These are phyloP conservation scores for Pestalotiopsis sp. DNA, from an alignment of 2,329 filamentous ascomycete genomes.

Conservation along the genomic window DNA sequence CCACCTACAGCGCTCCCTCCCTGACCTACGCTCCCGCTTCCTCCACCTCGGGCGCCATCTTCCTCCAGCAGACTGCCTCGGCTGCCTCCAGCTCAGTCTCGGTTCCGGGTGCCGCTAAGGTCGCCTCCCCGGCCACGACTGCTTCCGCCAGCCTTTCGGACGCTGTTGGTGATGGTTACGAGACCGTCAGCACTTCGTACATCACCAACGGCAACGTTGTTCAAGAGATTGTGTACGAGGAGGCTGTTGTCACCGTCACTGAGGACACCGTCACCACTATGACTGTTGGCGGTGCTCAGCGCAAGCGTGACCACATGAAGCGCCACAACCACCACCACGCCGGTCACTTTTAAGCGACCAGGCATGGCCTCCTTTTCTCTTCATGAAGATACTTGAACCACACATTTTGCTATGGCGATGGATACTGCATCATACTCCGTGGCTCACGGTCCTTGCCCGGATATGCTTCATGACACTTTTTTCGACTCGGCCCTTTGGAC, in stretches of 20 bases:
- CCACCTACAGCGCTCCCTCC: slow-evolving; percentile 25
- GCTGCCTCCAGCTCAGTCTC: slow-evolving; percentile 17
- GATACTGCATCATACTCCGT: slow-evolving; percentile 9
- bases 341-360: background rate
- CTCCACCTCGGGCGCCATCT: slow-evolving; percentile 28
- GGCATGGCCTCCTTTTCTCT: slow-evolving; percentile 4
- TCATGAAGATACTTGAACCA: slow-evolving; percentile 13
- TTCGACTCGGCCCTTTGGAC: background rate
- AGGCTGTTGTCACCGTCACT: slow-evolving; percentile 57
- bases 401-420: slow-evolving; percentile 4
- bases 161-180: slow-evolving; percentile 33
- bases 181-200: slow-evolving; percentile 54
- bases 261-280: slow-evolving; percentile 42
- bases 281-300: slow-evolving; percentile 37
- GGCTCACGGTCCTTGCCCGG: background rate
- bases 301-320: slow-evolving; percentile 39
- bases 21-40: slow-evolving; percentile 28
- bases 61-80: slow-evolving; percentile 29
- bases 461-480: slow-evolving; percentile 1
- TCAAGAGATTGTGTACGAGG: slow-evolving; percentile 59
- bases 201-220: slow-evolving; percentile 53
- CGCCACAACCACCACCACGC: slow-evolving; percentile 38
- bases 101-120: slow-evolving; percentile 6
- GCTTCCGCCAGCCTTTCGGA: slow-evolving; percentile 34
- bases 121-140: slow-evolving; percentile 24